phyloP scores from a whole-genome alignment of 1,284 basidiomycete species.

The Ceratobasidium papillatum region DNA sequence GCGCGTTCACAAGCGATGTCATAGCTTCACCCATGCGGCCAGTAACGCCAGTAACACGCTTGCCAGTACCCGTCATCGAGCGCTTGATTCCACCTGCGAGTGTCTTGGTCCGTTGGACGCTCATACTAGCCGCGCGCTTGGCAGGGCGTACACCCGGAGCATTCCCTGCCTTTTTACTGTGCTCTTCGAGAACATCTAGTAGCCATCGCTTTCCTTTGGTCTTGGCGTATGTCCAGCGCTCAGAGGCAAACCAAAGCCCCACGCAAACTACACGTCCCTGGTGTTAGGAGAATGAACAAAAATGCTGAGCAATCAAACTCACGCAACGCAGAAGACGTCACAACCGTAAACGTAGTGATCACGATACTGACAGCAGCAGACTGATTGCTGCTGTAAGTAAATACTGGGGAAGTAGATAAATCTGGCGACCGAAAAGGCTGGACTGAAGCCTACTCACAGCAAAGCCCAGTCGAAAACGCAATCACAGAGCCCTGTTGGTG shows the following conservation, averaged over 20 bases:
- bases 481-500: slow-evolving; percentile 39
- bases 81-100: slow-evolving; percentile 10
- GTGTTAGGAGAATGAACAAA: background rate
- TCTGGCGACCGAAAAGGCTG: slow-evolving; percentile 18
- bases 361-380: slow-evolving; percentile 4
- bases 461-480: slow-evolving; percentile 44
- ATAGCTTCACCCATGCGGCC: slow-evolving; percentile 18
- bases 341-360: slow-evolving; percentile 41
- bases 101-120: background rate
- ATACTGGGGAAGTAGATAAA: background rate
- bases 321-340: slow-evolving; percentile 40
- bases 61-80: slow-evolving; percentile 10
- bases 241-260: slow-evolving; percentile 44
- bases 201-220: slow-evolving; percentile 43
- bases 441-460: background rate
- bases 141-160: slow-evolving; percentile 6
- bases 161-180: background rate
- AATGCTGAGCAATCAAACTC: background rate
- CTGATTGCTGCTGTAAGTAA: slow-evolving; percentile 40
- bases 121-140: background rate
- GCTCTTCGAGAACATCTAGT: slow-evolving; percentile 32
- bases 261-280: slow-evolving; percentile 17
- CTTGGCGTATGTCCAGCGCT: slow-evolving; percentile 40
- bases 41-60: slow-evolving; percentile 11
- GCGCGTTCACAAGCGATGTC: background rate